Base-by-base conservation (phyloP, 805 yeast genomes). In the Spathaspora boniae region DNA sequence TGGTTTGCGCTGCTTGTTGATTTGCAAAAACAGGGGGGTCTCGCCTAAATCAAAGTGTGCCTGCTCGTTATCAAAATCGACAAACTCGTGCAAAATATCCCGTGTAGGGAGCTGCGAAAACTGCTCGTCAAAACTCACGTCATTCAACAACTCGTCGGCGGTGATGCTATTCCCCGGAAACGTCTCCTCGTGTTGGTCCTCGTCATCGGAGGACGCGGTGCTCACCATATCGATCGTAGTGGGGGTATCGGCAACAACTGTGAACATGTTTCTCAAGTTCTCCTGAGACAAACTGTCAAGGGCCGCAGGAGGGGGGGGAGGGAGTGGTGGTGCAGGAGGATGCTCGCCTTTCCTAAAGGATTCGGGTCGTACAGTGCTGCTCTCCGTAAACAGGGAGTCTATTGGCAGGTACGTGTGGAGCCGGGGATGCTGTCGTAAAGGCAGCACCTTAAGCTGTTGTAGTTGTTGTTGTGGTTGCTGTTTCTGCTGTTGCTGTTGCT, bases 111-210 rank as follows among this genome's bases (percentile, higher is more conserved):
- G 30, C 6, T 32, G 23, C n/a, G 26, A 31, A 5, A 33, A 19
- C 14, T 30, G 37, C n/a, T 5, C 7, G 12, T 33, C 44, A 26
- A 47, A 43, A 3, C 50, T 50, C 29, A 45, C 48, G 15, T 40
- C 37, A 22, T 36, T 37, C 8, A 48, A 28, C 9, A 47, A 32
- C 29, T 48, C 53, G 14, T 46, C 51, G 16, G 42, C 40, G n/a
- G 44, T 43, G 8, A 45, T 25, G 16, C 40, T 35, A 9, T 16
- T 16, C 7, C 18, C 26, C 22, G n/a, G n/a, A n/a, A n/a, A n/a
- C n/a, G n/a, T n/a, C n/a, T n/a, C n/a, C n/a, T 32, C 18, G 6
- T 14, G 12, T 11, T 22, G 21, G 3, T 25, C 12, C 15, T 23
- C 18, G 20, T 33, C 26, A 12, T 8, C 15, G 11, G 25, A 22